Evolutionary conservation across 345 rosid species (phyloP).

Genomic region (Cardamine chenopodiifolia): DNA sequence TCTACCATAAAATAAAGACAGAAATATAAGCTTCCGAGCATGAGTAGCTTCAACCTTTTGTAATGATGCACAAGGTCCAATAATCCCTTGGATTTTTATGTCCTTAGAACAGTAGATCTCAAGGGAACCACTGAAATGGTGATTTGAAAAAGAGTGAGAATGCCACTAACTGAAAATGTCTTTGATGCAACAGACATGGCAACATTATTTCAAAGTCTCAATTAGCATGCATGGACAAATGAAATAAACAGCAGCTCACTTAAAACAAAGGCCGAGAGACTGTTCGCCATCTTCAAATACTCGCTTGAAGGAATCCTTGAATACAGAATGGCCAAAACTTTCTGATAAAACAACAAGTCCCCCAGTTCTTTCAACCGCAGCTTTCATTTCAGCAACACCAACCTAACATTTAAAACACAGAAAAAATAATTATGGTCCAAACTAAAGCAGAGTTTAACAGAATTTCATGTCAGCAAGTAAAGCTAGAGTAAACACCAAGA

Average conservation of each 20-base stretch:
- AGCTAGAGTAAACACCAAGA: constrained; percentile 6
- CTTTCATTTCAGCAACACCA: constrained; percentile 99
- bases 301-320: constrained; percentile 91
- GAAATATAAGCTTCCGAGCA: constrained; percentile 7
- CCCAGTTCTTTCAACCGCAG: constrained; percentile 93
- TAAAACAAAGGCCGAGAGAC: constrained; percentile 93
- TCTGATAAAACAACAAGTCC: constrained; percentile 96
- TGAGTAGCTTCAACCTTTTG: constrained; percentile 68
- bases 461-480: not conserved
- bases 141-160: constrained; percentile 35
- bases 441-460: not conserved
- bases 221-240: constrained; percentile 25
- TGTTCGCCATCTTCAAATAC: constrained; percentile 91
- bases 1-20: constrained; percentile 1
- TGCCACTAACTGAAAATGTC: constrained; percentile 25
- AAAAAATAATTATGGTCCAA: not conserved
- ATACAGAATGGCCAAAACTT: constrained; percentile 98
- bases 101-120: constrained; percentile 94
- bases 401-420: constrained; percentile 52
- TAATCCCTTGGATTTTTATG: constrained; percentile 86
- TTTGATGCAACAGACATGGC: constrained; percentile 23
- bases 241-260: constrained; percentile 55
- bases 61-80: constrained; percentile 96
- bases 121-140: constrained; percentile 70
- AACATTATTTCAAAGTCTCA: not conserved